These are phyloP conservation scores for Zygoascus tannicola DNA, from an alignment of 805 yeast species.

Conservation along the genomic window DNA sequence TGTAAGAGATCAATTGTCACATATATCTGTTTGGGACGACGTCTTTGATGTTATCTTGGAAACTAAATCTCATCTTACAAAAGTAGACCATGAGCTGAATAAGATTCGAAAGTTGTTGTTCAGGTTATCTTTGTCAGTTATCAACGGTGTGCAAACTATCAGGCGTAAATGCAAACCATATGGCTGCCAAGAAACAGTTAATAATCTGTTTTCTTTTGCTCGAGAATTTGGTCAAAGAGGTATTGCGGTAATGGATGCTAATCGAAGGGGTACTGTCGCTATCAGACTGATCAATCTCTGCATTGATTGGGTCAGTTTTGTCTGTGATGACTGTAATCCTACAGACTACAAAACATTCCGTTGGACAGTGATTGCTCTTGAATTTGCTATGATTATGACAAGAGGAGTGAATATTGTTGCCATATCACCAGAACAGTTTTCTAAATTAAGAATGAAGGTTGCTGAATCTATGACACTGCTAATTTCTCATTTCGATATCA, in stretches of 20 bases:
- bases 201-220: slow-evolving; percentile 65
- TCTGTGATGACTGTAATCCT: slow-evolving; percentile 91
- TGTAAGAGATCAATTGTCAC: slow-evolving; percentile 48
- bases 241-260: slow-evolving; percentile 51
- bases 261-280: slow-evolving; percentile 58
- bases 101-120: slow-evolving; percentile 58
- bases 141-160: slow-evolving; percentile 49
- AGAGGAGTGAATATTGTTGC: slow-evolving; percentile 81
- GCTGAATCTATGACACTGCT: slow-evolving; percentile 90
- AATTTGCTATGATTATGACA: slow-evolving; percentile 92
- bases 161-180: slow-evolving; percentile 44
- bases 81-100: slow-evolving; percentile 64
- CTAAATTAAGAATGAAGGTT: slow-evolving; percentile 63
- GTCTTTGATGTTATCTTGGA: slow-evolving; percentile 40
- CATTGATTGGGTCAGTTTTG: slow-evolving; percentile 85
- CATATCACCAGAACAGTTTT: slow-evolving; percentile 67
- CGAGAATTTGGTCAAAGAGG: slow-evolving; percentile 75
- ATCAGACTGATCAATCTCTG: slow-evolving; percentile 64
- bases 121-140: slow-evolving; percentile 53
- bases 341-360: slow-evolving; percentile 84
- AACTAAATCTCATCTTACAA: slow-evolving; percentile 59
- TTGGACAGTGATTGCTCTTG: slow-evolving; percentile 94
- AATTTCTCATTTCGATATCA: slow-evolving; percentile 92
- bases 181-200: slow-evolving; percentile 68
- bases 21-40: slow-evolving; percentile 46